phyloP scores from a whole-genome alignment of 2,329 filamentous ascomycete species.

The Xylaria sp. region DNA sequence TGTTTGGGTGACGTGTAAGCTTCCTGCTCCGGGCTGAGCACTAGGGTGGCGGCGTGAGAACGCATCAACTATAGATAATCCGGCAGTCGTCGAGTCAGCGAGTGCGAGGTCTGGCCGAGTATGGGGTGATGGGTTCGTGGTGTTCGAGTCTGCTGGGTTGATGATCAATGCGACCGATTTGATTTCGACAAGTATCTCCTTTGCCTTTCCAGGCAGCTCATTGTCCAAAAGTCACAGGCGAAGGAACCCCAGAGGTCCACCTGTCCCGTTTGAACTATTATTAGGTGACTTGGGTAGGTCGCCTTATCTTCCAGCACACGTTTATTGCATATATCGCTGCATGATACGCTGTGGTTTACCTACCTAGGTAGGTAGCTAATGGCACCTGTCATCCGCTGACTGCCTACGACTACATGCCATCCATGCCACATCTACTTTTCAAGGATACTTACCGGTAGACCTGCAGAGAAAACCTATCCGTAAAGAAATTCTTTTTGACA shows the following conservation, averaged over 20 bases:
- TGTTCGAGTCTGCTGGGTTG: constrained; percentile 1
- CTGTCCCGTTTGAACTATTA: no score
- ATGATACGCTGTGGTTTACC: not conserved
- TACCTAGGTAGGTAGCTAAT: not conserved
- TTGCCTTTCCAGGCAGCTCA: not conserved
- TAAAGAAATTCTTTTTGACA: no score
- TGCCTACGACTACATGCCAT: no score
- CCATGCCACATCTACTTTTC: no score
- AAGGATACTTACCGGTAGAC: no score
- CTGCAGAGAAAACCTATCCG: no score
- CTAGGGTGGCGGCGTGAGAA: constrained; percentile 24
- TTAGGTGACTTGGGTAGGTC: not conserved
- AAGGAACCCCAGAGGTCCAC: not conserved
- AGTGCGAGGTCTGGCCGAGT: no score
- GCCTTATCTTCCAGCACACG: not conserved
- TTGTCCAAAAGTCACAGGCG: not conserved
- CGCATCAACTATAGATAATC: constrained; percentile 26
- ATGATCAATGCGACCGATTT: not conserved
- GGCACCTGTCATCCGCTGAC: no score
- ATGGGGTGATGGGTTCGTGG: no score
- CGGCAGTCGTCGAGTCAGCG: not conserved
- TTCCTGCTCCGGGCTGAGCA: constrained; percentile 29
- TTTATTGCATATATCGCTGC: not conserved
- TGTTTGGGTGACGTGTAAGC: constrained; percentile 18
- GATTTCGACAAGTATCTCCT: not conserved